phyloP scores from a whole-genome alignment of 768 basidiomycete species.

The Russula sp. region DNA sequence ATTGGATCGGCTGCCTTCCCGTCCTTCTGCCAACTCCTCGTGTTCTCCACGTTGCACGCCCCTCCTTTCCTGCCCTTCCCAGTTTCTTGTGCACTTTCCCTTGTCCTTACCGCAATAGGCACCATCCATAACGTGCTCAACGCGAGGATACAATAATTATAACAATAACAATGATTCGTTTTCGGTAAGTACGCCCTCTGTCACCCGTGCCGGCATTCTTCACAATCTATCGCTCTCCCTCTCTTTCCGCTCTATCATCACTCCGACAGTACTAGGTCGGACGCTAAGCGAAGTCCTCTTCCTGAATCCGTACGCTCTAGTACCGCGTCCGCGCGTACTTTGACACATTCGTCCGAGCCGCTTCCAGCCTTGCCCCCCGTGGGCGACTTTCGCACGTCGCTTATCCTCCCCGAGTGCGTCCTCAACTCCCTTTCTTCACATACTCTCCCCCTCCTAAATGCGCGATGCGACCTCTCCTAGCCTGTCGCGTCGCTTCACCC shows the following conservation, averaged over 20 bases:
- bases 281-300: slow-evolving; percentile 46
- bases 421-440: slow-evolving; percentile 18
- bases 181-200: slow-evolving; percentile 53
- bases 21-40: slow-evolving; percentile 41
- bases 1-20: neutral
- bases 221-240: slow-evolving; percentile 10
- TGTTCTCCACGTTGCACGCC: slow-evolving; percentile 68
- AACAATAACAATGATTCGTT: slow-evolving; percentile 54
- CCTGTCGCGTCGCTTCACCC: slow-evolving; percentile 73
- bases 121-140: slow-evolving; percentile 53
- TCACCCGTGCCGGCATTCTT: slow-evolving; percentile 16
- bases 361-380: slow-evolving; percentile 56
- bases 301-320: slow-evolving; percentile 28
- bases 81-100: slow-evolving; percentile 22
- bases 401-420: slow-evolving; percentile 78
- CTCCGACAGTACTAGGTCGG: slow-evolving; percentile 65
- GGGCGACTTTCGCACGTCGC: slow-evolving; percentile 78
- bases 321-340: slow-evolving; percentile 17
- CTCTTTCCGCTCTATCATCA: slow-evolving; percentile 22
- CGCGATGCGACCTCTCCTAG: slow-evolving; percentile 33
- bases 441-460: neutral
- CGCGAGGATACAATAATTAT: slow-evolving; percentile 39
- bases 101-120: slow-evolving; percentile 18
- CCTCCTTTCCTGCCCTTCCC: slow-evolving; percentile 30
- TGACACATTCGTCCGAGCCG: slow-evolving; percentile 27